Conservation (phyloP, 2,329 filamentous ascomycete genomes). For the Colletotrichum sp. region DNA sequence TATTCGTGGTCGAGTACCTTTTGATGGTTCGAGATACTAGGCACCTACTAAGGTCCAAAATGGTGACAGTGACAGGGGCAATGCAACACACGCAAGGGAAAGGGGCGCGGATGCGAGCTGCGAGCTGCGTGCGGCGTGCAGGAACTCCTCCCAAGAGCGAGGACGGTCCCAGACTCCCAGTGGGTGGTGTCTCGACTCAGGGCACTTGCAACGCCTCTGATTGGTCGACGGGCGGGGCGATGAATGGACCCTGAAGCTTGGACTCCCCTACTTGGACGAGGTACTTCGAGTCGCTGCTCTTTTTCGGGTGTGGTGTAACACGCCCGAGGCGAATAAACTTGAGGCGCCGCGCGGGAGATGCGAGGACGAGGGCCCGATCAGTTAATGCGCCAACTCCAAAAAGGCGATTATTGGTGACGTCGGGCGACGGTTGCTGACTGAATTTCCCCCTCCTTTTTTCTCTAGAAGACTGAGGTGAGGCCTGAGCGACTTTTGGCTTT, state of each 20-base stretch:
- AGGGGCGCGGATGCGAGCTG: not conserved
- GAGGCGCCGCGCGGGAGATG: conserved; percentile 5
- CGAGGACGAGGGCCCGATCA: not conserved
- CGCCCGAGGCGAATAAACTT: conserved; percentile 11
- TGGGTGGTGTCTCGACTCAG: conserved; percentile 1
- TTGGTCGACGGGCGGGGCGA: not conserved
- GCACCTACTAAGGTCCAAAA: not conserved
- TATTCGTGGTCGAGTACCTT: not conserved
- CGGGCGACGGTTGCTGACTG: not conserved
- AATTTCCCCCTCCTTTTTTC: not conserved
- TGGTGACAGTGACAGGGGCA: not conserved
- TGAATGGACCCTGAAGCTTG: conserved; percentile 18
- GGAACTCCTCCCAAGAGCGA: not conserved
- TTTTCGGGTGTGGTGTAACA: not conserved
- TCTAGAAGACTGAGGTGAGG: not conserved
- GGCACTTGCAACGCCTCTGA: not conserved
- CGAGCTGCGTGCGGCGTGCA: not conserved
- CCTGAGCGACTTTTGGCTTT: not conserved
- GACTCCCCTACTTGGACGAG: not conserved
- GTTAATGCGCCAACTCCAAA: not conserved
- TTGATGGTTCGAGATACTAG: not conserved
- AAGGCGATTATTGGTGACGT: not conserved
- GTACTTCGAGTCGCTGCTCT: no score
- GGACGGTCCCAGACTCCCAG: not conserved
- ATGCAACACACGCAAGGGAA: not conserved